Evolutionary conservation across 1,284 basidiomycete species (phyloP), one percentile per base, ranked within the genome.

Genomic region (Exobasidium rhododendri): DNA sequence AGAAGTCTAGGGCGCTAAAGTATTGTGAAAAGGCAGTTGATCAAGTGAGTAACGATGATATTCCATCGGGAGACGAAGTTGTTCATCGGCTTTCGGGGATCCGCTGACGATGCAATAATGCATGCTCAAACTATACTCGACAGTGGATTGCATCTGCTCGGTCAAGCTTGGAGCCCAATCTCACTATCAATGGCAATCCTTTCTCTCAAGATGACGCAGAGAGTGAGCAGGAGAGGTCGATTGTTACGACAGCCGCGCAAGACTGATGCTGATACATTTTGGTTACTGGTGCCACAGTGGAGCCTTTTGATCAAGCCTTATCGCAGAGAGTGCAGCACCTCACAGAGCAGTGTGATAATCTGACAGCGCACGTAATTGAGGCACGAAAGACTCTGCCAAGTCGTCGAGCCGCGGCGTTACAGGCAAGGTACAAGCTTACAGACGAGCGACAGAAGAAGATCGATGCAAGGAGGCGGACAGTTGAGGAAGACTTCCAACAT

Each of bases 181-280:
- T 61, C 20, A 28, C 55, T n/a, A 52, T 61, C 10, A 61, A 61
- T 45, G 59, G 59, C 17, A 44, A 55, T 17, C 35, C 59, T 10
- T 61, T 61, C 17, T 40, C 35, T 46, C n/a, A 26, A 24, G 59
- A 55, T 6, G 47, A 26, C 4, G 26, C 14, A 50, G n/a, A 50
- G n/a, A 28, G 47, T 28, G 26, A 20, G 4, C 24, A 10, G n/a
- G n/a, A n/a, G n/a, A n/a, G n/a, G n/a, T n/a, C n/a, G n/a, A n/a
- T n/a, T n/a, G n/a, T n/a, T n/a, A n/a, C n/a, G n/a, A n/a, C n/a
- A n/a, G n/a, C n/a, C n/a, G n/a, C n/a, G n/a, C n/a, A n/a, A n/a
- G n/a, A n/a, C n/a, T n/a, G n/a, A n/a, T n/a, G n/a, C n/a, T n/a
- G n/a, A n/a, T n/a, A n/a, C n/a, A n/a, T n/a, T n/a, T n/a, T n/a